Evolutionary conservation across 2,329 filamentous ascomycete genomes (phyloP).

Genomic region (Colletotrichum kahawae): DNA sequence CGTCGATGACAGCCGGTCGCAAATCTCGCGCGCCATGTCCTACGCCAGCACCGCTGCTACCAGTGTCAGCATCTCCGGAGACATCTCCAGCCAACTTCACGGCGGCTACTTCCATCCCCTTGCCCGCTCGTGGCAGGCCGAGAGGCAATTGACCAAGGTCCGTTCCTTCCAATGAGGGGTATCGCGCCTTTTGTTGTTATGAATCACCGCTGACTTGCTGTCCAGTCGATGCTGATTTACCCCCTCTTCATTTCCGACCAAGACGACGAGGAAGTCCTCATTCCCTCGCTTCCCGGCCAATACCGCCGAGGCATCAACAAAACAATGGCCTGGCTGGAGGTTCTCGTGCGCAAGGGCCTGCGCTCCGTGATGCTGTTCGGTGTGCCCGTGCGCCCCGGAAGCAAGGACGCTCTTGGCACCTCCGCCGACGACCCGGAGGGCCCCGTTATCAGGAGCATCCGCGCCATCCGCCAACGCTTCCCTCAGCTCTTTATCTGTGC

Average conservation of each 20-base stretch:
- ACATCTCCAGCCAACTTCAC: conserved; percentile 84
- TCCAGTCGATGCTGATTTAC: conserved; percentile 96
- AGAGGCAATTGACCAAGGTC: conserved; percentile 85
- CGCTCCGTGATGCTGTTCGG: conserved; percentile 95
- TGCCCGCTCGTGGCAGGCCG: conserved; percentile 81
- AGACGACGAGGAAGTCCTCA: conserved; percentile 88
- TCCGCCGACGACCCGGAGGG: conserved; percentile 91
- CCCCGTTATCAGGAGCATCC: conserved; percentile 87
- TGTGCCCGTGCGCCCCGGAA: conserved; percentile 79
- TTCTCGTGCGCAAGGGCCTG: conserved; percentile 87
- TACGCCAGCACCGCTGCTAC: conserved; percentile 71
- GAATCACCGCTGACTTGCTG: not conserved
- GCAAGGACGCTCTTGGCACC: conserved; percentile 91
- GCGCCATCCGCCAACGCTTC: conserved; percentile 82
- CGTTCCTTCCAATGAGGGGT: not conserved
- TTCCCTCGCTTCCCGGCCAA: conserved; percentile 91
- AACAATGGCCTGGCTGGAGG: conserved; percentile 81
- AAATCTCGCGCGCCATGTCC: conserved; percentile 68
- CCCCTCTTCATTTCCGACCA: conserved; percentile 95
- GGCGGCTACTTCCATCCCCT: conserved; percentile 83
- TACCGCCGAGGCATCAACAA: conserved; percentile 87
- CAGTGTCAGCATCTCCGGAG: conserved; percentile 72
- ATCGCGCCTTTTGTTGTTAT: not conserved
- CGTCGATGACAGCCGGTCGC: conserved; percentile 64
- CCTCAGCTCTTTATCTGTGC: conserved; percentile 89